Evolutionary conservation across 805 yeast genomes (phyloP).

Genomic region (Cephaloascus albidus): DNA sequence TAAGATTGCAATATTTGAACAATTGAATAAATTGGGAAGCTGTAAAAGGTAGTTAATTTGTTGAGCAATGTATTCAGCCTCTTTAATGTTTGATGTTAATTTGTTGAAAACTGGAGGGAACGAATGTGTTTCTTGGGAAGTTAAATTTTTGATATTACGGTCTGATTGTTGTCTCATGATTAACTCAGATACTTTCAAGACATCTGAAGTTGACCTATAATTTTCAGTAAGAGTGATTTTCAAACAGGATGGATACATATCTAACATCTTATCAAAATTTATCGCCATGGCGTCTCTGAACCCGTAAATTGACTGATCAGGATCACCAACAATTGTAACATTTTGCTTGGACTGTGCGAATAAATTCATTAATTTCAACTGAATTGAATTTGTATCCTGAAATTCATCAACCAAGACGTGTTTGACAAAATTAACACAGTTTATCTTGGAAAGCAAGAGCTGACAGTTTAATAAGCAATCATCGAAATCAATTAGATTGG

Average conservation of each 20-base stretch:
- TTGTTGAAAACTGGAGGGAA: constrained; percentile 38
- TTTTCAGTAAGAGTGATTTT: constrained; percentile 50
- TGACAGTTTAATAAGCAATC: constrained; percentile 59
- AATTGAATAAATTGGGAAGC: constrained; percentile 34
- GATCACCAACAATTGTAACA: constrained; percentile 90
- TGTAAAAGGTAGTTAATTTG: constrained; percentile 42
- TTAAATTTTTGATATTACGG: constrained; percentile 32
- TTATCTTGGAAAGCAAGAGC: constrained; percentile 34
- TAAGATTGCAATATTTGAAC: constrained; percentile 63
- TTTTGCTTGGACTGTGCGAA: constrained; percentile 36
- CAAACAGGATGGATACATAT: constrained; percentile 14
- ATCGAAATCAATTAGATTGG: constrained; percentile 66
- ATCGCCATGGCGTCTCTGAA: constrained; percentile 72
- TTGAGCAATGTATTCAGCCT: constrained; percentile 48
- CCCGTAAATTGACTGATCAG: constrained; percentile 90
- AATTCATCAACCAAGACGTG: constrained; percentile 90
- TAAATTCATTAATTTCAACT: constrained; percentile 55
- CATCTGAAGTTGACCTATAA: constrained; percentile 70
- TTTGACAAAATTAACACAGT: constrained; percentile 38
- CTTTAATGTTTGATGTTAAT: constrained; percentile 33
- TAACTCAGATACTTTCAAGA: constrained; percentile 53
- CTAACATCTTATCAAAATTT: constrained; percentile 53
- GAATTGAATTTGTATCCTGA: constrained; percentile 82
- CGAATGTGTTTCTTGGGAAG: constrained; percentile 32
- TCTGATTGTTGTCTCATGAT: constrained; percentile 54